Conservation (phyloP, 23 red algal species). For the Gracilaria gracilis region DNA sequence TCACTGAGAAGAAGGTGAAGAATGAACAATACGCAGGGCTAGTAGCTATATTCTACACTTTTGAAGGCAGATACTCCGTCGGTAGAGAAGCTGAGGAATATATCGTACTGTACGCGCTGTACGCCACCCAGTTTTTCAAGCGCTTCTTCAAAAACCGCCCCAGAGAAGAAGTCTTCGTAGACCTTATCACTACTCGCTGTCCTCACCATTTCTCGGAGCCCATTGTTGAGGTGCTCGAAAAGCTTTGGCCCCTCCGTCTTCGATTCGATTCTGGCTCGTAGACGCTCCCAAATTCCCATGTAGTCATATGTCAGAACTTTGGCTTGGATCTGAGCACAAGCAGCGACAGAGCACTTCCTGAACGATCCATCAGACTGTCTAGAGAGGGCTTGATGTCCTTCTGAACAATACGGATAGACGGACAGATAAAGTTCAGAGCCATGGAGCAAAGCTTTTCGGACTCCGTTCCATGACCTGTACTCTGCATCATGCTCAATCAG, state of each 20-base stretch:
- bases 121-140: background rate
- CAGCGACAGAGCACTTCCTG: background rate
- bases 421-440: background rate
- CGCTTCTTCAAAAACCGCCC: background rate
- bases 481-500: background rate
- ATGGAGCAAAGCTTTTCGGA: background rate
- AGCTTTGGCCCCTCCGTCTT: background rate
- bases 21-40: conserved; percentile 10
- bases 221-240: background rate
- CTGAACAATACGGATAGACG: background rate
- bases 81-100: conserved; percentile 1
- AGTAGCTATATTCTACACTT: conserved; percentile 7
- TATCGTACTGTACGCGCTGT: background rate
- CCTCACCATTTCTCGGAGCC: too few relatives aligned
- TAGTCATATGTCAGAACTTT: background rate
- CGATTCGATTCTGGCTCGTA: background rate
- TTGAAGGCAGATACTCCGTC: conserved; percentile 28
- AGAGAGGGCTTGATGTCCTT: background rate
- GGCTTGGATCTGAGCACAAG: background rate
- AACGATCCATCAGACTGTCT: background rate
- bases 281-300: background rate
- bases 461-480: background rate
- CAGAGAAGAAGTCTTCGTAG: conserved; percentile 18
- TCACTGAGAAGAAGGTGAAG: background rate
- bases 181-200: background rate